Base-by-base conservation (phyloP, 805 yeast genomes). In the Vanderwaltozyma yarrowii region DNA sequence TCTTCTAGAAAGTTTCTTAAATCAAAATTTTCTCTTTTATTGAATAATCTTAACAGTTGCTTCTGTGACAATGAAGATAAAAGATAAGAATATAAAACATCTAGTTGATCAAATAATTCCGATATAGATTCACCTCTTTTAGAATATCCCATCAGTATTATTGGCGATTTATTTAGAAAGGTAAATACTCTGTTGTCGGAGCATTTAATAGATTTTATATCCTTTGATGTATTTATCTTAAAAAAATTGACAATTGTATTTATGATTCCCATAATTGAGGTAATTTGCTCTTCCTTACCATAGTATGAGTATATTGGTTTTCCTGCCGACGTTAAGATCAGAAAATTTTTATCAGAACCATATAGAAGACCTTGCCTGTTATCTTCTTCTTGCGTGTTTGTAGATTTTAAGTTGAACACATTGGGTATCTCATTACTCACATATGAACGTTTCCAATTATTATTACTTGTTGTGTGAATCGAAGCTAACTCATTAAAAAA, bases 21-120 rank as follows among this genome's bases (percentile, higher is more conserved):
- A 51, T 89, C 97, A 50, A 82, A 85, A 50, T 85, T 85, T 51
- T 82, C 79, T 40, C 94, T 66, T 43, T 74, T 72, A 36, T 69
- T 65, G 54, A 83, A 88, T 26, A 80, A 76, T 45, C 76, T 74
- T 9, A 71, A 65, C 28, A 89, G 75, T 45, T 81, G 83, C 2
- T 86, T 80, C 52, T 80, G 78, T n/a, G 94, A 81, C 29, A 92
- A 61, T 0, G 92, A 81, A 0, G 94, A 76, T n/a, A 89, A 55
- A 5, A 89, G 55, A 55, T 83, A 89, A 34, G 84, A 76, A 61
- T 88, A 79, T 13, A 89, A 50, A 16, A 80, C 69, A 36, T 76
- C 80, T 34, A 89, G 62, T 50, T 89, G 96, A 25, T 74, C 71
- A 30, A 66, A 50, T 35, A 80, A 50, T 35, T 76, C 74, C 12